Conservation (phyloP, 106 monocot genomes). For the Phalaenopsis equestris region DNA sequence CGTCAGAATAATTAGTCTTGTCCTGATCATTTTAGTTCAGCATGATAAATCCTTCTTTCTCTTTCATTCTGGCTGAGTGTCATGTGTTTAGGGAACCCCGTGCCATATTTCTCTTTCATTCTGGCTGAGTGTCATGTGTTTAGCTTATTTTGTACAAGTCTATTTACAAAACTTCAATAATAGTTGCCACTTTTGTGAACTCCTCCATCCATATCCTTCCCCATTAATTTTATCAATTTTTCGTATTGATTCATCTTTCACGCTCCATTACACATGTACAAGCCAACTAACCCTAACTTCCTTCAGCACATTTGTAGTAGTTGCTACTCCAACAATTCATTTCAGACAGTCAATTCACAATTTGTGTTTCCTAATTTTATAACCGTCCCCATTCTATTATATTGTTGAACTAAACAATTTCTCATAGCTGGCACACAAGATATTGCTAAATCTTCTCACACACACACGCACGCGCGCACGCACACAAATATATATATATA, state of each 20-base stretch:
- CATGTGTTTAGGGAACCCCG: neutral
- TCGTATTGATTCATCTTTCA: neutral
- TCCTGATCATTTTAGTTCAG: too few relatives aligned
- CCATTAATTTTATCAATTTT: neutral
- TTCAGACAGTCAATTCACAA: neutral
- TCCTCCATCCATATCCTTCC: neutral
- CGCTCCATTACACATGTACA: neutral
- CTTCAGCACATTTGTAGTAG: neutral
- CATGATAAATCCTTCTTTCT: neutral
- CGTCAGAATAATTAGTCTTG: too few relatives aligned
- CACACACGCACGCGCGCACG: too few relatives aligned
- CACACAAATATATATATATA: too few relatives aligned
- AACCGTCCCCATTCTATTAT: neutral
- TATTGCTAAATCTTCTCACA: too few relatives aligned
- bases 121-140: neutral
- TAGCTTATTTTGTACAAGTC: too few relatives aligned
- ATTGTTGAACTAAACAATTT: neutral
- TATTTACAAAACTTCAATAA: too few relatives aligned
- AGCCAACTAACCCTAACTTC: neutral
- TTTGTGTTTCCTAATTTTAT: neutral
- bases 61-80: neutral
- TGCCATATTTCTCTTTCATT: neutral
- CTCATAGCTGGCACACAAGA: neutral
- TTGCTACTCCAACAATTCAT: neutral
- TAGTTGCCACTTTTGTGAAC: neutral